These are phyloP conservation scores for Fragilaria crotonensis DNA, from an alignment of 108 stramenopile species.

Conservation along the genomic window DNA sequence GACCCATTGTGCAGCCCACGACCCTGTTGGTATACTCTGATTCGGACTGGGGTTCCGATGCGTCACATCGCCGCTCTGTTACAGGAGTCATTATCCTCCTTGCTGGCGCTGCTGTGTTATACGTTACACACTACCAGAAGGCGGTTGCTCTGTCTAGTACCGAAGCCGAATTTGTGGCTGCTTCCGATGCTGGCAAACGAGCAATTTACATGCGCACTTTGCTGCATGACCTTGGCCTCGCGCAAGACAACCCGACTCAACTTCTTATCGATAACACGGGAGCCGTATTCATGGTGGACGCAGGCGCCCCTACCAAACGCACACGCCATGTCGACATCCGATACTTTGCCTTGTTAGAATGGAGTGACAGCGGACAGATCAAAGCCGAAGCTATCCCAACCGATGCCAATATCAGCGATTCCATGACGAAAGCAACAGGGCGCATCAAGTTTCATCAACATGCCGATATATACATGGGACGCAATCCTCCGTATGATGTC, in stretches of 20 bases:
- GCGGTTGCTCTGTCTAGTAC: slow-evolving; percentile 15
- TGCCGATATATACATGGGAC: no score
- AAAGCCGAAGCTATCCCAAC: no score
- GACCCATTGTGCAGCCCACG: not conserved
- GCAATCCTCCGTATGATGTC: no score
- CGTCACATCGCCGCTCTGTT: slow-evolving; percentile 14
- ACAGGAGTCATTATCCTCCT: slow-evolving; percentile 16
- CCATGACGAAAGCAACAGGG: slow-evolving; percentile 9
- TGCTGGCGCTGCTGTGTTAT: slow-evolving; percentile 20
- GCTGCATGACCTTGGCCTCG: slow-evolving; percentile 8
- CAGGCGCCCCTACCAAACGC: slow-evolving; percentile 6
- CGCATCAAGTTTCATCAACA: not conserved
- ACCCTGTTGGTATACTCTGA: slow-evolving; percentile 11
- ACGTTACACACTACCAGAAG: slow-evolving; percentile 12
- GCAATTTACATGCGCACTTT: slow-evolving; percentile 17
- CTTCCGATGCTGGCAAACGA: slow-evolving; percentile 17
- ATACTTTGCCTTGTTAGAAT: not conserved
- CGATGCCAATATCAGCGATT: slow-evolving; percentile 6
- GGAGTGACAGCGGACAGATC: no score
- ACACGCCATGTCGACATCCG: slow-evolving; percentile 18
- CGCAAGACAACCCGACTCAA: slow-evolving; percentile 5
- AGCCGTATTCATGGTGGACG: slow-evolving; percentile 7
- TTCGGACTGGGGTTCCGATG: slow-evolving; percentile 25
- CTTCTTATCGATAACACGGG: slow-evolving; percentile 16
- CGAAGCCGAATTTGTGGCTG: slow-evolving; percentile 18